phyloP scores from a whole-genome alignment of 1,139 yeast genomes.

The Candida labiduridarum region DNA sequence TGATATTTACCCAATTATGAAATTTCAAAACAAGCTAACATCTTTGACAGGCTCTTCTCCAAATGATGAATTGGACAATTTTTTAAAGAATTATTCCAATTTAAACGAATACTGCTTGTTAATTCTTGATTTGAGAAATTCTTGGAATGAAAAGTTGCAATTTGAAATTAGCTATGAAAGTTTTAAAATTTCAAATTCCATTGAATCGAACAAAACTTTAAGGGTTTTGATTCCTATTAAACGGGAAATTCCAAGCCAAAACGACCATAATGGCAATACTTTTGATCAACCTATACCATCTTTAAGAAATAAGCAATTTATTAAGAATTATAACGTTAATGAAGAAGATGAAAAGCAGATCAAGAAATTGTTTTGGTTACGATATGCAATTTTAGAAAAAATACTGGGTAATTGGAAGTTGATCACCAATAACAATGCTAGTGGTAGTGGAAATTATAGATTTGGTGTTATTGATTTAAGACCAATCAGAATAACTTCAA shows the following conservation, averaged over 20 bases:
- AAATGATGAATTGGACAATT: not conserved
- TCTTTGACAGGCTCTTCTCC: constrained; percentile 15
- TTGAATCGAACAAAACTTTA: constrained; percentile 54
- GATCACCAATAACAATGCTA: no score
- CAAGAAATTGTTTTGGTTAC: constrained; percentile 77
- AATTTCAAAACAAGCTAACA: not conserved
- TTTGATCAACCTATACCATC: constrained; percentile 68
- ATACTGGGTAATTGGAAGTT: constrained; percentile 68
- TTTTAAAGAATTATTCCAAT: no score
- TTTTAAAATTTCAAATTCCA: constrained; percentile 26
- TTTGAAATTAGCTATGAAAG: constrained; percentile 23
- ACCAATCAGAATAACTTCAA: constrained; percentile 58
- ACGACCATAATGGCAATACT: constrained; percentile 18
- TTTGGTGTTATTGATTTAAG: constrained; percentile 67
- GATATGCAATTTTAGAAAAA: constrained; percentile 61
- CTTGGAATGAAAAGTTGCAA: constrained; percentile 56
- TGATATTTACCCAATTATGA: constrained; percentile 59
- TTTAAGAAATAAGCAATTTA: constrained; percentile 69
- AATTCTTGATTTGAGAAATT: constrained; percentile 69
- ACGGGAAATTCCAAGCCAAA: constrained; percentile 42
- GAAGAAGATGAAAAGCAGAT: constrained; percentile 55
- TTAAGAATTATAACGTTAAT: constrained; percentile 60
- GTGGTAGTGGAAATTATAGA: no score
- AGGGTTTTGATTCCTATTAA: constrained; percentile 72
- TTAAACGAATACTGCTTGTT: constrained; percentile 57